A percentile compares a stretch with the other conserved stretches of the same genome.
Evolutionary conservation across 2,329 filamentous ascomycete genomes (phyloP).

Genomic region (Talaromyces sp.): DNA sequence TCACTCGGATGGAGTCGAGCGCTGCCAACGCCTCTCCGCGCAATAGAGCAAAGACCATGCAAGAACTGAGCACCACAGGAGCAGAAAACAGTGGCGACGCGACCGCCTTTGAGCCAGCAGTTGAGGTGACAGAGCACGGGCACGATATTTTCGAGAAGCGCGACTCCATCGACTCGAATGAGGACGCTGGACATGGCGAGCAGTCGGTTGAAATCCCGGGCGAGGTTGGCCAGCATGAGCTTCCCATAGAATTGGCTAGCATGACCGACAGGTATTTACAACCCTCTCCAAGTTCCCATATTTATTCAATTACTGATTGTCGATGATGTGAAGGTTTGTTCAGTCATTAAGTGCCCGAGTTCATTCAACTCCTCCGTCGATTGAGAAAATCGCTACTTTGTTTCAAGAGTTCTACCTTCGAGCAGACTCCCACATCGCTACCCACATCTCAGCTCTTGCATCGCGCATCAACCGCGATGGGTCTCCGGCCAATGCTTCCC

Average conservation of each 20-base stretch:
- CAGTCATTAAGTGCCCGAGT: conserved; percentile 84
- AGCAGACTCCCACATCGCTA: conserved; percentile 75
- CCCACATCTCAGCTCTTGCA: conserved; percentile 76
- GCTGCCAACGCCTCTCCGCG: conserved; percentile 19
- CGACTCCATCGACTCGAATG: conserved; percentile 25
- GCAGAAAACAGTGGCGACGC: conserved; percentile 16
- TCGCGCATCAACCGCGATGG: conserved; percentile 66
- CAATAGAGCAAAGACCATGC: conserved; percentile 21
- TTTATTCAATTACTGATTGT: background rate
- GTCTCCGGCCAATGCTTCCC: conserved; percentile 47
- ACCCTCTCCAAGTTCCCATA: background rate
- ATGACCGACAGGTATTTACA: conserved; percentile 70
- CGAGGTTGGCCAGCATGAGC: conserved; percentile 72
- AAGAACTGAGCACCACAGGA: conserved; percentile 19
- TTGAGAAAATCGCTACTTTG: conserved; percentile 74
- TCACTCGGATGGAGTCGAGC: conserved; percentile 27
- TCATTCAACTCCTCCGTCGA: conserved; percentile 73
- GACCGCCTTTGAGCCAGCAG: background rate
- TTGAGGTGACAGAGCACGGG: background rate
- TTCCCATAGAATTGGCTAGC: conserved; percentile 89
- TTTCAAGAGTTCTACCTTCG: conserved; percentile 92
- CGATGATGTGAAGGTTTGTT: conserved; percentile 62
- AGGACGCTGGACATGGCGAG: conserved; percentile 23
- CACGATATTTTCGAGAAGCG: conserved; percentile 42
- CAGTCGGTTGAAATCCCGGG: conserved; percentile 24